Percentiles rank a stretch among this genome's conserved stretches.
Conservation (phyloP, 83 land plant genomes). For the Larix sibirica region DNA sequence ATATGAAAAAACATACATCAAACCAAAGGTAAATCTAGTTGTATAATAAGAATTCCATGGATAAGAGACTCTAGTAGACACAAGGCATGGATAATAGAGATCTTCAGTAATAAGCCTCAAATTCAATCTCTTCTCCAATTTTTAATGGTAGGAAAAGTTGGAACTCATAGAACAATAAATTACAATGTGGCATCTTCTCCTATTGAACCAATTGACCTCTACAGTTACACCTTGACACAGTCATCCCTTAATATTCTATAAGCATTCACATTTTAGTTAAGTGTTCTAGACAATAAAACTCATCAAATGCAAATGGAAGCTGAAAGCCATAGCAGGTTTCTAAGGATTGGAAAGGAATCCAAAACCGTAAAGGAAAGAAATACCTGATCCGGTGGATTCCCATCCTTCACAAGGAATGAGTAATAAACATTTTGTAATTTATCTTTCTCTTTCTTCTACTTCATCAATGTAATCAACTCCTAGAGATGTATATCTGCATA, state of each 20-base stretch:
- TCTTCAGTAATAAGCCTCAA: too few relatives aligned
- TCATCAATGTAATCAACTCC: constrained; percentile 90
- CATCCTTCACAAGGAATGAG: constrained; percentile 62
- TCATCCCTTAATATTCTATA: neutral
- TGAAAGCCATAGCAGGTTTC: neutral
- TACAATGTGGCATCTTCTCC: too few relatives aligned
- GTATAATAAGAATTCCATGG: neutral
- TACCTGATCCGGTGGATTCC: constrained; percentile 61
- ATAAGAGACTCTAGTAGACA: neutral
- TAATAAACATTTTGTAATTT: constrained; percentile 55
- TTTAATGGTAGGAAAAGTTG: too few relatives aligned
- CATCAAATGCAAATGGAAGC: neutral
- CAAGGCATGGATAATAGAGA: neutral
- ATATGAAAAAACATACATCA: neutral
- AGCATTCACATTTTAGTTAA: neutral
- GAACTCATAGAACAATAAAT: too few relatives aligned
- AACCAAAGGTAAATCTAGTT: neutral
- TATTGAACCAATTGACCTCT: too few relatives aligned
- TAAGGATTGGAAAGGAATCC: neutral
- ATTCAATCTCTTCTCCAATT: too few relatives aligned
- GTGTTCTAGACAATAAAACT: neutral
- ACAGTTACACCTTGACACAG: neutral
- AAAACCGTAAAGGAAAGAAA: neutral
- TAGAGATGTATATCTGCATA: constrained; percentile 67
- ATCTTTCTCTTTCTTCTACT: constrained; percentile 64